phyloP scores from a whole-genome alignment of 495 filamentous ascomycete species.

The Platismatia glauca region DNA sequence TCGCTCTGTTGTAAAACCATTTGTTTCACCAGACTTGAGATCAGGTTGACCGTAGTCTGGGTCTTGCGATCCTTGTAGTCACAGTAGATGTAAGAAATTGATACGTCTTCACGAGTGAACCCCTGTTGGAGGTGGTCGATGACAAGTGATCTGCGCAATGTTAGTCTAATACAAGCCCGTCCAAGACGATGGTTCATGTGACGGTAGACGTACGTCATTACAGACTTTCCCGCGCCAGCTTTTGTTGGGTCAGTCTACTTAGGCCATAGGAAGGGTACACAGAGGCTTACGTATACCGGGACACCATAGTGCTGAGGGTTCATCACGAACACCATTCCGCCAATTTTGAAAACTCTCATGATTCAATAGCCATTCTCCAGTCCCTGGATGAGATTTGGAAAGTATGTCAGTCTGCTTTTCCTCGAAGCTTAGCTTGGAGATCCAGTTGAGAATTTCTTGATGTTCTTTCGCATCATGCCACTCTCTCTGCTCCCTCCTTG shows the following conservation, averaged over 20 bases:
- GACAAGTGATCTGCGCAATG: constrained; percentile 24
- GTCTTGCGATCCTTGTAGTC: constrained; percentile 29
- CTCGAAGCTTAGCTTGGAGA: constrained; percentile 5
- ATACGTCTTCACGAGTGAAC: constrained; percentile 19
- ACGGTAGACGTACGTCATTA: constrained; percentile 12
- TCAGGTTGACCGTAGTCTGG: constrained; percentile 20
- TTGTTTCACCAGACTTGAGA: constrained; percentile 29
- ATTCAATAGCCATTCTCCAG: constrained; percentile 10
- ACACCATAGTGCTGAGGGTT: constrained; percentile 11
- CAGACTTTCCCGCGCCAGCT: constrained; percentile 18
- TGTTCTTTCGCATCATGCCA: neutral
- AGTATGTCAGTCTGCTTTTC: constrained; percentile 9
- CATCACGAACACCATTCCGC: constrained; percentile 1
- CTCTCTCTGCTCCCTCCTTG: constrained; percentile 1
- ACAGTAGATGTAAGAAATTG: constrained; percentile 36
- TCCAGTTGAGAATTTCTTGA: constrained; percentile 1
- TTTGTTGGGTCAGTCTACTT: neutral
- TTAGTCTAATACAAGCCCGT: neutral
- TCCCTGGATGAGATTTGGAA: constrained; percentile 1
- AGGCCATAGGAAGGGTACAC: neutral
- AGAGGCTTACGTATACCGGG: constrained; percentile 7
- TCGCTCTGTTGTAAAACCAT: constrained; percentile 20
- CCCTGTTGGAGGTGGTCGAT: constrained; percentile 28
- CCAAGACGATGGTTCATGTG: neutral
- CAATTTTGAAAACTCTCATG: constrained; percentile 3